These are phyloP conservation scores for Eucalyptus tenuipes DNA, from an alignment of 345 rosid genomes.

Conservation along the genomic window DNA sequence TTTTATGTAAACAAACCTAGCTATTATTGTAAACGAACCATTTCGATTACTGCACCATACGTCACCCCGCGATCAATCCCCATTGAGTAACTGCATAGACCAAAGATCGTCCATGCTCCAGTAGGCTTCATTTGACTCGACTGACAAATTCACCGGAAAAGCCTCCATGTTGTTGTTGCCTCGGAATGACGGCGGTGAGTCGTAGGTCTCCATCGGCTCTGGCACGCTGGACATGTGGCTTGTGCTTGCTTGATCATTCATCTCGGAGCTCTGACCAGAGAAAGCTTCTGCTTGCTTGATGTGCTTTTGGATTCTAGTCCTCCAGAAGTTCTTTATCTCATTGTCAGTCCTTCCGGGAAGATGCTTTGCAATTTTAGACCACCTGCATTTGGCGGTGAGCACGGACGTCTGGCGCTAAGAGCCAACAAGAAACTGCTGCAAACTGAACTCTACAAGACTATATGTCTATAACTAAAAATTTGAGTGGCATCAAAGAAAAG, in stretches of 20 bases:
- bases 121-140: conserved; percentile 39
- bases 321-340: conserved; percentile 95
- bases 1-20: not conserved
- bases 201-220: conserved; percentile 32
- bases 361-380: conserved; percentile 77
- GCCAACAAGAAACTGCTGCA: not conserved
- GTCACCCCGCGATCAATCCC: not conserved
- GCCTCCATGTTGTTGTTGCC: conserved; percentile 5
- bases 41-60: not conserved
- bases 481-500: not conserved
- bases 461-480: not conserved
- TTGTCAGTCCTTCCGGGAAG: conserved; percentile 98
- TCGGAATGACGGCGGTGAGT: conserved; percentile 18
- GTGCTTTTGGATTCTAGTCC: conserved; percentile 90
- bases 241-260: conserved; percentile 9
- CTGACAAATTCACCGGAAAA: not conserved
- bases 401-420: not conserved
- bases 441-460: not conserved
- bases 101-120: conserved; percentile 88
- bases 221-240: conserved; percentile 31
- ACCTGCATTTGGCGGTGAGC: not conserved
- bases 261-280: conserved; percentile 28
- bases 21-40: not conserved
- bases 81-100: conserved; percentile 61
- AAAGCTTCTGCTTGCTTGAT: conserved; percentile 43